These are phyloP conservation scores for Ramalina intermedia DNA, from an alignment of 495 filamentous ascomycete species.

Conservation along the genomic window DNA sequence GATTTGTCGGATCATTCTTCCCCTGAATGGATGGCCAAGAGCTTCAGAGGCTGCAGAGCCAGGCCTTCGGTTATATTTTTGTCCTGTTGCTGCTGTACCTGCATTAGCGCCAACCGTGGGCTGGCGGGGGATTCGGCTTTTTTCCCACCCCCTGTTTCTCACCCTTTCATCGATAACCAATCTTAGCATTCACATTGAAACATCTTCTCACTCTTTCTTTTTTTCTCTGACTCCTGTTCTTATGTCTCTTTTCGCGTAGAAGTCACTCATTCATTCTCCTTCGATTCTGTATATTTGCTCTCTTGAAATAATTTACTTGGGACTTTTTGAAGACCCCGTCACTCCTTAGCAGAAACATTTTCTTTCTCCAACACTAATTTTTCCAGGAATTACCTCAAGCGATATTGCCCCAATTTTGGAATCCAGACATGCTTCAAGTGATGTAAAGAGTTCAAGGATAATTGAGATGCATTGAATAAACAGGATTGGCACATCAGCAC, in stretches of 20 bases:
- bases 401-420: too few species aligned
- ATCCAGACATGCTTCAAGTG: too few species aligned
- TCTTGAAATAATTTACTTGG: too few species aligned
- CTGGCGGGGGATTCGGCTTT: neutral
- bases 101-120: neutral
- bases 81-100: neutral
- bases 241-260: neutral
- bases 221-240: neutral
- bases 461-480: too few species aligned
- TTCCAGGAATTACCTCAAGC: too few species aligned
- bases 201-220: slow-evolving; percentile 16
- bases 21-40: too few species aligned
- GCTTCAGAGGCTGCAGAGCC: neutral
- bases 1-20: too few species aligned
- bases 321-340: too few species aligned
- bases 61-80: neutral
- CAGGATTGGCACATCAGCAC: too few species aligned
- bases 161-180: slow-evolving; percentile 12
- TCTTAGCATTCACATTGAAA: slow-evolving; percentile 8
- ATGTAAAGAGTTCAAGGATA: too few species aligned
- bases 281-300: slow-evolving; percentile 15
- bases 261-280: slow-evolving; percentile 6
- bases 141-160: slow-evolving; percentile 6
- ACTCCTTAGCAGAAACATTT: too few species aligned
- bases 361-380: too few species aligned